Evolutionary conservation across 306 rosid genomes (phyloP).

Genomic region (Lathyrus sativus): DNA sequence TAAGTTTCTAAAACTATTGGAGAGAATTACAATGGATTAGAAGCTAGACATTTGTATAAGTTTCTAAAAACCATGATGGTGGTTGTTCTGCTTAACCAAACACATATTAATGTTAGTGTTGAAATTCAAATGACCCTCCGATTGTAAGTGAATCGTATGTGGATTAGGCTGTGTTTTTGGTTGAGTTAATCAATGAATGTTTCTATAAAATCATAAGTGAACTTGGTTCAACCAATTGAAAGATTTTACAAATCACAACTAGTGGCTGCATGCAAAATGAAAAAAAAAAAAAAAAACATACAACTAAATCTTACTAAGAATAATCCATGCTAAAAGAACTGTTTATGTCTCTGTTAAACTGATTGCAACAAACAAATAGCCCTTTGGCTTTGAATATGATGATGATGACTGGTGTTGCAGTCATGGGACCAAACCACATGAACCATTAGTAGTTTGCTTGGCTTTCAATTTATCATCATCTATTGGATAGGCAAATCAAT

Average conservation of each 20-base stretch:
- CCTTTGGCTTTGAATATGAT: conserved; percentile 37
- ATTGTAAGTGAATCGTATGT: too few species aligned
- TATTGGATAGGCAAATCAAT: conserved; percentile 16
- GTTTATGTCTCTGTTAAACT: conserved; percentile 1
- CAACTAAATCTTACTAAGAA: conserved; percentile 3
- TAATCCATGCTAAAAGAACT: not conserved
- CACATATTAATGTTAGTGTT: too few species aligned
- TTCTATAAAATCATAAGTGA: not conserved
- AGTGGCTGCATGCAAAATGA: conserved; percentile 1
- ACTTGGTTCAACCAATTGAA: conserved; percentile 18
- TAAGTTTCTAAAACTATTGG: too few species aligned
- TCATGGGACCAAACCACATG: conserved; percentile 41
- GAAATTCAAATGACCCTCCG: too few species aligned
- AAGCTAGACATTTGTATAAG: too few species aligned
- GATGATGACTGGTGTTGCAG: conserved; percentile 30
- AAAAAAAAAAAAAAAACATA: conserved; percentile 12
- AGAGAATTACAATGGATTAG: too few species aligned
- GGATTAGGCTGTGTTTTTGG: too few species aligned
- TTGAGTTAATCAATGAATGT: not conserved
- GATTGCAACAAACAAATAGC: conserved; percentile 2
- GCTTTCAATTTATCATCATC: conserved; percentile 18
- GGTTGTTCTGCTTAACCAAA: too few species aligned
- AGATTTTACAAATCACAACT: conserved; percentile 9
- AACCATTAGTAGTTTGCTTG: conserved; percentile 17
- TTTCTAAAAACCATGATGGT: too few species aligned